A percentile compares a stretch with the other conserved stretches of the same genome.
These are phyloP conservation scores for Aureobasidium sp. DNA, from an alignment of 2,329 filamentous ascomycete species.

Conservation along the genomic window DNA sequence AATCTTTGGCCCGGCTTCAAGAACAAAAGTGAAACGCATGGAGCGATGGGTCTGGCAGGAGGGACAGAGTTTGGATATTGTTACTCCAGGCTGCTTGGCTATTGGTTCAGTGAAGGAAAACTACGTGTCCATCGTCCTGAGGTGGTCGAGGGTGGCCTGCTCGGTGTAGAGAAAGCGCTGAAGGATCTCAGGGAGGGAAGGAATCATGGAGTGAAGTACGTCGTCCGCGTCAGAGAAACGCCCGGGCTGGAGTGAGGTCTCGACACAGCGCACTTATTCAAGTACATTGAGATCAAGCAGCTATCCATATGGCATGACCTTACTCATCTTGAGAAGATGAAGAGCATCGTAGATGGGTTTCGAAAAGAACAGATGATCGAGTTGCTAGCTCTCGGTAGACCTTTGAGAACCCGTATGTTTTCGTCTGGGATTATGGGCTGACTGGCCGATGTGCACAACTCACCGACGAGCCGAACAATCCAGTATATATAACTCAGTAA, in stretches of 20 bases:
- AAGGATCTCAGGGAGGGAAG: slow-evolving; percentile 49
- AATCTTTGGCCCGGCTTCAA: background rate
- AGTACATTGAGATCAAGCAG: background rate
- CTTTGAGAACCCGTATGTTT: too few species aligned
- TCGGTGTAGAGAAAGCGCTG: slow-evolving; percentile 45
- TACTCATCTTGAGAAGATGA: too few species aligned
- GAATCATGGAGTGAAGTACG: slow-evolving; percentile 56
- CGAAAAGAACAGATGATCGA: too few species aligned
- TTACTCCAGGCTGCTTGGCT: background rate
- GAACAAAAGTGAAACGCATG: slow-evolving; percentile 19
- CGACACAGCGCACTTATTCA: background rate
- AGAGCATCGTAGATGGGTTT: background rate
- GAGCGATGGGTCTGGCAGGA: slow-evolving; percentile 10
- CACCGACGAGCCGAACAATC: background rate
- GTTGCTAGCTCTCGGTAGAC: too few species aligned
- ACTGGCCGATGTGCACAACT: background rate
- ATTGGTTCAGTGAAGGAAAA: slow-evolving; percentile 14
- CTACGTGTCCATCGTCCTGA: slow-evolving; percentile 25
- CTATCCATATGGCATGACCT: too few species aligned
- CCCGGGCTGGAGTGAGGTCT: slow-evolving; percentile 13
- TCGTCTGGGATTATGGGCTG: too few species aligned
- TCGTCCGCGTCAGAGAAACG: slow-evolving; percentile 47
- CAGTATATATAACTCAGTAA: background rate
- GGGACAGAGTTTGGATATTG: slow-evolving; percentile 32
- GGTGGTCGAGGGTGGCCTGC: slow-evolving; percentile 46